Evolutionary conservation across 768 basidiomycete genomes (phyloP).

Genomic region (Lactarius tabidus): DNA sequence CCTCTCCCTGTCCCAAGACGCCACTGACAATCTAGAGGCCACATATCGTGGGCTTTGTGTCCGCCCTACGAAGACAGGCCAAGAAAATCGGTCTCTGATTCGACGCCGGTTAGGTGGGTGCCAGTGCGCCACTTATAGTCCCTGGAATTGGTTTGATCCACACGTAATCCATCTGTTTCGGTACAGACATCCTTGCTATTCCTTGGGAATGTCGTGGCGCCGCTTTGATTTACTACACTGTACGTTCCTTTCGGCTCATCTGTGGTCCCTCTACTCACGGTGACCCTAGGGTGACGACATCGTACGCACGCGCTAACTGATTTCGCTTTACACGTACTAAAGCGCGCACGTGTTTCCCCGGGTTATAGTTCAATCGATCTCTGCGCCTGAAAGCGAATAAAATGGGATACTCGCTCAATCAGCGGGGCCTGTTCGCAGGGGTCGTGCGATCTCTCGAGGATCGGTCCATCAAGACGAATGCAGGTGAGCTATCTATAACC

Average conservation of each 20-base stretch:
- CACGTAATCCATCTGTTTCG: not conserved
- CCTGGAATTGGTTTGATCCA: not conserved
- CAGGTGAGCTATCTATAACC: conserved; percentile 41
- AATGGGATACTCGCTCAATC: conserved; percentile 83
- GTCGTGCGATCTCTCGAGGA: conserved; percentile 69
- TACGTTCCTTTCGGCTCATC: conserved; percentile 33
- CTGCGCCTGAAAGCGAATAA: conserved; percentile 80
- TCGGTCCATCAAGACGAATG: conserved; percentile 53
- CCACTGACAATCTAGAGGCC: conserved; percentile 64
- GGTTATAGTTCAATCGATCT: conserved; percentile 77
- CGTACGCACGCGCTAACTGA: conserved; percentile 40
- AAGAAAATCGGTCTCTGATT: conserved; percentile 39
- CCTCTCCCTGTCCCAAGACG: conserved; percentile 58
- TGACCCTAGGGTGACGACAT: conserved; percentile 75
- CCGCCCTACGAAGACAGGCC: conserved; percentile 8
- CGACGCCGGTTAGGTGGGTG: conserved; percentile 58
- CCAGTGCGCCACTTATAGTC: conserved; percentile 15
- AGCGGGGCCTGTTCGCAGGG: conserved; percentile 71
- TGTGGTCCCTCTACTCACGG: not conserved
- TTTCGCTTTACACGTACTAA: not conserved
- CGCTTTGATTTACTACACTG: conserved; percentile 89
- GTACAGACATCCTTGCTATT: conserved; percentile 69
- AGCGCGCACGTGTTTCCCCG: not conserved
- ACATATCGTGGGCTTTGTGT: conserved; percentile 78
- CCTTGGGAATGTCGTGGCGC: conserved; percentile 79